Percentiles rank a stretch among this genome's conserved stretches.
Conservation (phyloP, 2,329 filamentous ascomycete genomes). For the Colletotrichum sp. region DNA sequence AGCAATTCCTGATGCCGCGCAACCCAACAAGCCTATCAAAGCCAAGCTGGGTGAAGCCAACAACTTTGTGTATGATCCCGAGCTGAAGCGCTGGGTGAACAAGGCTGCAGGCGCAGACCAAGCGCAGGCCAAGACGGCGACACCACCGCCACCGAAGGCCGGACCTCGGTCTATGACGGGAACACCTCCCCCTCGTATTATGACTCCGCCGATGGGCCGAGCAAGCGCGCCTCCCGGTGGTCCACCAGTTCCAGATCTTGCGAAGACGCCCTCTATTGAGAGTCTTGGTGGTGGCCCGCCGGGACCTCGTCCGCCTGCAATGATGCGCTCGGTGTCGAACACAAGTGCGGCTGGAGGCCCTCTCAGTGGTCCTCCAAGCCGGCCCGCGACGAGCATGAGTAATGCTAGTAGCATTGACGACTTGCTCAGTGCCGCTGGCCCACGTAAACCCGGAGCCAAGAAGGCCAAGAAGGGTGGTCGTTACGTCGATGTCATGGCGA, state of each 20-base stretch:
- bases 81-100: conserved; percentile 98
- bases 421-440: conserved; percentile 75
- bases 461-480: conserved; percentile 83
- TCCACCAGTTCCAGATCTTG: conserved; percentile 26
- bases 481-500: conserved; percentile 97
- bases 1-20: conserved; percentile 38
- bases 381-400: conserved; percentile 83
- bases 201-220: conserved; percentile 31
- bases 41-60: conserved; percentile 95
- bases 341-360: conserved; percentile 44
- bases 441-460: conserved; percentile 69
- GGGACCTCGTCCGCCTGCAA: conserved; percentile 28
- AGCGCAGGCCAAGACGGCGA: conserved; percentile 62
- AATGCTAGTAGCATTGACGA: conserved; percentile 96
- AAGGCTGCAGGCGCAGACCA: conserved; percentile 82
- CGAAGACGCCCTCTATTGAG: conserved; percentile 35
- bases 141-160: conserved; percentile 80
- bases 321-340: conserved; percentile 55
- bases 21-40: conserved; percentile 72
- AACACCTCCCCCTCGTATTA: conserved; percentile 52
- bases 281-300: conserved; percentile 33
- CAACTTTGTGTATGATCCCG: conserved; percentile 91
- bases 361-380: conserved; percentile 62
- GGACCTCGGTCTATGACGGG: conserved; percentile 58
- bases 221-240: conserved; percentile 28